These are phyloP conservation scores for Beta macrorhiza DNA, from an alignment of 179 eudicot species.

Conservation along the genomic window DNA sequence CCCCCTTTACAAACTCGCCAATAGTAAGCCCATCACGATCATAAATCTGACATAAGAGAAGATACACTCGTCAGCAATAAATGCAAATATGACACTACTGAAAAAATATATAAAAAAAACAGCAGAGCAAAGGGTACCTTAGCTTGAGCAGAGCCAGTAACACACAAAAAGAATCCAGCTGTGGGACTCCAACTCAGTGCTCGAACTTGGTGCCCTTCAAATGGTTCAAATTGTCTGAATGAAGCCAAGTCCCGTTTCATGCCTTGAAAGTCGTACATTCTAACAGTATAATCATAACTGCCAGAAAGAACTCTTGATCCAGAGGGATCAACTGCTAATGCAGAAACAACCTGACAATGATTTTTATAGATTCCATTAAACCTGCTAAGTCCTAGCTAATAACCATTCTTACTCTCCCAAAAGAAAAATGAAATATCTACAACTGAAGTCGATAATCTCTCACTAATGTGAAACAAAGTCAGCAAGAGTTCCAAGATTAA, in stretches of 20 bases:
- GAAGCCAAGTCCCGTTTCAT: slow-evolving; percentile 91
- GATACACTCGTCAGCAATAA: background rate
- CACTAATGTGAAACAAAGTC: background rate
- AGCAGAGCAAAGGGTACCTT: slow-evolving; percentile 51
- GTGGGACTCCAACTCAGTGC: slow-evolving; percentile 96
- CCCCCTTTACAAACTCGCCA: slow-evolving; percentile 94
- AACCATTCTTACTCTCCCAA: background rate
- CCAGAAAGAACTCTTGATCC: slow-evolving; percentile 97
- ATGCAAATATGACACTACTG: background rate
- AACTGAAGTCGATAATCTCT: background rate
- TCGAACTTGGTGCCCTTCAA: slow-evolving; percentile 97
- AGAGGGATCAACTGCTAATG: slow-evolving; percentile 85
- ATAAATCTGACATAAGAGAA: slow-evolving; percentile 55
- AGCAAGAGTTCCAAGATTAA: background rate
- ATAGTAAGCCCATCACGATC: slow-evolving; percentile 97
- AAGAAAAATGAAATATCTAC: background rate
- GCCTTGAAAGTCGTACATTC: slow-evolving; percentile 98
- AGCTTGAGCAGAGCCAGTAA: slow-evolving; percentile 96
- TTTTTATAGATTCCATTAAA: background rate
- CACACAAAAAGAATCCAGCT: slow-evolving; percentile 82
- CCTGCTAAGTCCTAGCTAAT: background rate
- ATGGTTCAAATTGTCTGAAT: slow-evolving; percentile 93
- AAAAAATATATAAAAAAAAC: background rate
- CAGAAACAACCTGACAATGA: slow-evolving; percentile 79
- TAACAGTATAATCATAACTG: slow-evolving; percentile 85